Percentiles rank a stretch among this genome's conserved stretches.
Evolutionary conservation across 768 basidiomycete genomes (phyloP).

Genomic region (Rhodocollybia butyracea): DNA sequence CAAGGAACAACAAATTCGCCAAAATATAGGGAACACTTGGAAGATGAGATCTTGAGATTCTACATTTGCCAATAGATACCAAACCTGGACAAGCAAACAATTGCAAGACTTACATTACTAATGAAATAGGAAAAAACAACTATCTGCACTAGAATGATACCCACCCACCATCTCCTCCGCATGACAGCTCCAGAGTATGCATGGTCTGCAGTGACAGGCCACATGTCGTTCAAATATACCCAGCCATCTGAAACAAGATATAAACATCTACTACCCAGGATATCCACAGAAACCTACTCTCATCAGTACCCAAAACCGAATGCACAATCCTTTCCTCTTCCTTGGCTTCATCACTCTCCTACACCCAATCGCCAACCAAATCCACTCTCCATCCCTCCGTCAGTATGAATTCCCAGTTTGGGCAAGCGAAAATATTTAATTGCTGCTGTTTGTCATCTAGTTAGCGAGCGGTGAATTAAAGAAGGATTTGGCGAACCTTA

Average conservation of each 20-base stretch:
- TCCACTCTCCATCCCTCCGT: slow-evolving; percentile 80
- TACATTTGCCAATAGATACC: too few species aligned
- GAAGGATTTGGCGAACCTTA: slow-evolving; percentile 50
- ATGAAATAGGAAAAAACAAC: too few species aligned
- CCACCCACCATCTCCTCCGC: slow-evolving; percentile 66
- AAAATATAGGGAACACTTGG: too few species aligned
- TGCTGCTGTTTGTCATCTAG: slow-evolving; percentile 49
- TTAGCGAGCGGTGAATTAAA: background rate
- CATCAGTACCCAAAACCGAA: slow-evolving; percentile 18
- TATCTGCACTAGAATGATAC: slow-evolving; percentile 32
- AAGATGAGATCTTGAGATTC: too few species aligned
- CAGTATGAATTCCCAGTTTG: slow-evolving; percentile 71
- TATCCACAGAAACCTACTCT: slow-evolving; percentile 14
- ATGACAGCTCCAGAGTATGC: slow-evolving; percentile 51
- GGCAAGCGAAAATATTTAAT: slow-evolving; percentile 77
- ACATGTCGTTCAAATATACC: slow-evolving; percentile 78
- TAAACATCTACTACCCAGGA: background rate
- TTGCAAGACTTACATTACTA: too few species aligned
- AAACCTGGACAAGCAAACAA: too few species aligned
- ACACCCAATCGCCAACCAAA: slow-evolving; percentile 52
- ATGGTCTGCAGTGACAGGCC: slow-evolving; percentile 50
- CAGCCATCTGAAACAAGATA: slow-evolving; percentile 54
- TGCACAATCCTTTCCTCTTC: background rate
- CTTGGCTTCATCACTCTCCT: background rate
- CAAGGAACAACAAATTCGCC: too few species aligned